Evolutionary conservation across 2,329 filamentous ascomycete species (phyloP).

Genomic region (Juglanconis oblonga): DNA sequence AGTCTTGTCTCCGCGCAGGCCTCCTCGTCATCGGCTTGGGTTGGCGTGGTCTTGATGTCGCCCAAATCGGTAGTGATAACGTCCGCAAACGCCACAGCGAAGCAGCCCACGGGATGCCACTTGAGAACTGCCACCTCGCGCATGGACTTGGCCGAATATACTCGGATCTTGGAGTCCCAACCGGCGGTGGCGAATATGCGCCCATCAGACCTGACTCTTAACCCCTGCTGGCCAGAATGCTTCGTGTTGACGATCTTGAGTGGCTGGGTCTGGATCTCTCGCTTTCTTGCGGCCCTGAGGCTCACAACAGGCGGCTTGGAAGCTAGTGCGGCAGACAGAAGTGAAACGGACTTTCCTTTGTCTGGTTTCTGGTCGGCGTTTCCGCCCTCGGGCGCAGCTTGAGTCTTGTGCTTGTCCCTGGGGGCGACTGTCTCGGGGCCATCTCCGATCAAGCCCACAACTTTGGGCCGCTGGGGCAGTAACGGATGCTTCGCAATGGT

Average conservation of each 20-base stretch:
- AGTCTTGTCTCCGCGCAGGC: slow-evolving; percentile 22
- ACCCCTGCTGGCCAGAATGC: slow-evolving; percentile 84
- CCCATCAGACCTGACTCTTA: slow-evolving; percentile 75
- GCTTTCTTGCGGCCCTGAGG: slow-evolving; percentile 6
- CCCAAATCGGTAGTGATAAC: slow-evolving; percentile 24
- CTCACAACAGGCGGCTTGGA: slow-evolving; percentile 4
- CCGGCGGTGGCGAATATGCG: slow-evolving; percentile 86
- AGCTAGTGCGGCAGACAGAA: slow-evolving; percentile 11
- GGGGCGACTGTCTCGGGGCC: neutral
- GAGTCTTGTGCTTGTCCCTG: neutral
- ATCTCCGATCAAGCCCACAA: slow-evolving; percentile 17
- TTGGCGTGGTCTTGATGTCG: slow-evolving; percentile 1
- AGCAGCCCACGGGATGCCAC: slow-evolving; percentile 90
- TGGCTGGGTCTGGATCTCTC: slow-evolving; percentile 38
- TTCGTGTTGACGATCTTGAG: slow-evolving; percentile 70
- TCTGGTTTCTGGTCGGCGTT: slow-evolving; percentile 6
- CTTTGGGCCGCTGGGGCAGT: slow-evolving; percentile 40
- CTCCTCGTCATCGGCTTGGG: neutral
- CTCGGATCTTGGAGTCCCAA: slow-evolving; percentile 79
- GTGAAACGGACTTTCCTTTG: slow-evolving; percentile 14
- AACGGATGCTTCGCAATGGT: slow-evolving; percentile 69
- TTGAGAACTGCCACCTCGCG: slow-evolving; percentile 88
- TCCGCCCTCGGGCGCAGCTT: neutral
- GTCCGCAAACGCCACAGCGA: slow-evolving; percentile 70
- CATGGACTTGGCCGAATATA: slow-evolving; percentile 79